Conservation (phyloP, 495 filamentous ascomycete genomes). For the Thozetella sp. region DNA sequence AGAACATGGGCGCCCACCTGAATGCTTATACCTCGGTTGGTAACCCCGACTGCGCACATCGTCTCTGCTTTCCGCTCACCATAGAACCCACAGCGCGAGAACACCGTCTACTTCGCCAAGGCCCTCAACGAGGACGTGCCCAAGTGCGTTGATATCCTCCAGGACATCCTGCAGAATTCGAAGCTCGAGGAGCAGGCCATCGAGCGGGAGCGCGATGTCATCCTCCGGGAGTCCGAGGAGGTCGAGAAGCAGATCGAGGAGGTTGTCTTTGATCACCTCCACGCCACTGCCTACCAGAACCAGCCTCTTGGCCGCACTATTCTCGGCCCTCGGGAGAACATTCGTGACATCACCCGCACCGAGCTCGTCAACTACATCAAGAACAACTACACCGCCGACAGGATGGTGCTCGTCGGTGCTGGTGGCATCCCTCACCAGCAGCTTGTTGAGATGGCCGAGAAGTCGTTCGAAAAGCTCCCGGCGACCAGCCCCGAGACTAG, state of each 20-base stretch:
- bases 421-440: slow-evolving; percentile 92
- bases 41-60: slow-evolving; percentile 24
- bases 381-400: slow-evolving; percentile 98
- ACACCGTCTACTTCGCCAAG: slow-evolving; percentile 99
- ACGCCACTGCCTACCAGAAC: slow-evolving; percentile 95
- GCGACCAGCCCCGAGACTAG: slow-evolving; percentile 71
- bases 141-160: slow-evolving; percentile 93
- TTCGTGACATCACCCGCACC: slow-evolving; percentile 87
- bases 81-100: slow-evolving; percentile 75
- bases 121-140: slow-evolving; percentile 97
- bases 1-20: slow-evolving; percentile 99
- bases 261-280: slow-evolving; percentile 98
- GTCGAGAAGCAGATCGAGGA: slow-evolving; percentile 99
- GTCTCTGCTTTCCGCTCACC: slow-evolving; percentile 31
- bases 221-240: slow-evolving; percentile 98
- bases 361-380: slow-evolving; percentile 96
- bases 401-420: slow-evolving; percentile 97
- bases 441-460: slow-evolving; percentile 93
- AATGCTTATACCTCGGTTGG: slow-evolving; percentile 99
- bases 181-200: slow-evolving; percentile 92
- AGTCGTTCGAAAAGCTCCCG: slow-evolving; percentile 82
- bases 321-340: slow-evolving; percentile 97
- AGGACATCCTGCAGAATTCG: slow-evolving; percentile 99
- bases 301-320: slow-evolving; percentile 98
- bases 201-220: slow-evolving; percentile 96